Percentiles rank a stretch among this genome's conserved stretches.
Conservation (phyloP, 768 basidiomycete species). For the Botryobasidium botryosum region DNA sequence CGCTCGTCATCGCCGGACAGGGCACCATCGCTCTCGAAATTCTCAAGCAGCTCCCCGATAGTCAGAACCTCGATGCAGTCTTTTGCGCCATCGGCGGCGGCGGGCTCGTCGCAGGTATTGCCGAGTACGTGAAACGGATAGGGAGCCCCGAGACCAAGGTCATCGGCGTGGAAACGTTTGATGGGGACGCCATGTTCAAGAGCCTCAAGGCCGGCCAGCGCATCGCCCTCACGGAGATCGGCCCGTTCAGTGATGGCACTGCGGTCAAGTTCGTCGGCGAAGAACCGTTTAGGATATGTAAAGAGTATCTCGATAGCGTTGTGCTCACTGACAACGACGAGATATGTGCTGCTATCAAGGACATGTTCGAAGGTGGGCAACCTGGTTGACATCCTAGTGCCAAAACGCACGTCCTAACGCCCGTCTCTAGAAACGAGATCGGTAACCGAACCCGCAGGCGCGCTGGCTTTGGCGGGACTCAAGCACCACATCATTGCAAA, state of each 20-base stretch:
- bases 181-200: constrained; percentile 84
- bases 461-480: constrained; percentile 77
- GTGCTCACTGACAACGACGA: constrained; percentile 87
- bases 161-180: constrained; percentile 83
- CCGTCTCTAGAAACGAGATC: constrained; percentile 69
- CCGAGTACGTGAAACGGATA: constrained; percentile 83
- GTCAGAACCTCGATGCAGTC: constrained; percentile 49
- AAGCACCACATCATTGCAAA: constrained; percentile 76
- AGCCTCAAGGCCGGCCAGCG: constrained; percentile 71
- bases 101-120: constrained; percentile 79
- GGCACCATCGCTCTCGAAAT: constrained; percentile 93
- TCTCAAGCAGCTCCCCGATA: constrained; percentile 67
- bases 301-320: constrained; percentile 63
- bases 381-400: background rate
- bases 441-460: constrained; percentile 92
- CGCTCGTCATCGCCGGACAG: constrained; percentile 91
- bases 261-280: constrained; percentile 91
- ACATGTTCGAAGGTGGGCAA: constrained; percentile 80
- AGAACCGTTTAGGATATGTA: constrained; percentile 87
- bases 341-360: constrained; percentile 96
- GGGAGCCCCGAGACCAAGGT: constrained; percentile 70
- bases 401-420: background rate
- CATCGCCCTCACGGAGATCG: constrained; percentile 73
- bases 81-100: constrained; percentile 93
- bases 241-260: constrained; percentile 94